A percentile compares a stretch with the other conserved stretches of the same genome.
phyloP scores from a whole-genome alignment of 257 asterid genomes.

The Gentiana straminea region DNA sequence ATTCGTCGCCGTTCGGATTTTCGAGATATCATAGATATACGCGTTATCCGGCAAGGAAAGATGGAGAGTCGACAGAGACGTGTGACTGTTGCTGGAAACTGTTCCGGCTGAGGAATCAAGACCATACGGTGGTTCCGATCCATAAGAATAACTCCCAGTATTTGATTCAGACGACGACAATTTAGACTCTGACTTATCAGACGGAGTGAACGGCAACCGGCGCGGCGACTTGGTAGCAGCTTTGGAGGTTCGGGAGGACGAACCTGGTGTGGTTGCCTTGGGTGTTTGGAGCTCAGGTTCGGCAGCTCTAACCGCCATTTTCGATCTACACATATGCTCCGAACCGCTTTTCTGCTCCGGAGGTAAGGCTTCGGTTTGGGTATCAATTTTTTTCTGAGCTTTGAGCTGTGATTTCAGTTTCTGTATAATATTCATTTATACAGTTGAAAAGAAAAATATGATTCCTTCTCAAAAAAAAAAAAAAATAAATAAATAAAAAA shows the following conservation, averaged over 20 bases:
- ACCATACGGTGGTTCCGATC: conserved; percentile 17
- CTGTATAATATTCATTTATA: no score
- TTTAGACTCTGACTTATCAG: background rate
- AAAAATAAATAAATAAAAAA: no score
- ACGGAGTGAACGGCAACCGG: conserved; percentile 1
- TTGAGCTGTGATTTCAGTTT: no score
- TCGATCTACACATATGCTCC: conserved; percentile 25
- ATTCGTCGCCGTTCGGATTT: conserved; percentile 82
- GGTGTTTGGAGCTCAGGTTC: conserved; percentile 10
- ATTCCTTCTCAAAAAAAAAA: no score
- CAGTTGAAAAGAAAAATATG: no score
- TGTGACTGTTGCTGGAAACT: conserved; percentile 37
- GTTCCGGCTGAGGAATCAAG: conserved; percentile 54
- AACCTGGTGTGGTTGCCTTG: background rate
- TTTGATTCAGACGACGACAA: conserved; percentile 9
- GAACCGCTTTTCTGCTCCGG: no score
- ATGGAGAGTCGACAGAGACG: conserved; percentile 51
- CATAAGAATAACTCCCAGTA: conserved; percentile 5
- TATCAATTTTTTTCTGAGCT: no score
- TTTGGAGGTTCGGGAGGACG: no score
- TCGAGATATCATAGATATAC: conserved; percentile 62
- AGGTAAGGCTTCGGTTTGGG: no score
- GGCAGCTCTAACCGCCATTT: conserved; percentile 28
- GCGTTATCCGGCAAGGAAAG: conserved; percentile 50
- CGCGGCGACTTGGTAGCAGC: background rate